Percentiles rank a stretch among this genome's conserved stretches.
These are phyloP conservation scores for Cenchrus americanus DNA, from an alignment of 176 grass and related monocot genomes.

Conservation along the genomic window DNA sequence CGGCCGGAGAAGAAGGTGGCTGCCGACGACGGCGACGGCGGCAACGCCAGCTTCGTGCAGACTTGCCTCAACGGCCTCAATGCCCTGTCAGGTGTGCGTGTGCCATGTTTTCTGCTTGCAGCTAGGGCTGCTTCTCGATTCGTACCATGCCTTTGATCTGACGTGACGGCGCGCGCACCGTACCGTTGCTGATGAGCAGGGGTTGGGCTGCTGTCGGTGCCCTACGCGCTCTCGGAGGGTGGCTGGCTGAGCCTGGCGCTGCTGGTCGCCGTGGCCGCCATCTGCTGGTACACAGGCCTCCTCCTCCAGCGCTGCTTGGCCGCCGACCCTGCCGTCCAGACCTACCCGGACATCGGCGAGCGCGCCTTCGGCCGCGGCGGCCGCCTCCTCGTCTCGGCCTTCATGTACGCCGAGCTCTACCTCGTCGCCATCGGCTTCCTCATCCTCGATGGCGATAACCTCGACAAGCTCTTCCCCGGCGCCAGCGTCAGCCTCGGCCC, in stretches of 20 bases:
- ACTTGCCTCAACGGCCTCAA: slow-evolving; percentile 65
- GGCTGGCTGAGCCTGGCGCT: slow-evolving; percentile 79
- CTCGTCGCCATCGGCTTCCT: slow-evolving; percentile 75
- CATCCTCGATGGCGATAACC: slow-evolving; percentile 79
- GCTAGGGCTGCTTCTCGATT: too few species aligned
- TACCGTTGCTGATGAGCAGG: slow-evolving; percentile 35
- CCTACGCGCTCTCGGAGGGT: slow-evolving; percentile 73
- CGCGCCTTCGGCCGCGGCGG: slow-evolving; percentile 62
- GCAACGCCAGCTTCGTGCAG: slow-evolving; percentile 45
- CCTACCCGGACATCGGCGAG: slow-evolving; percentile 69
- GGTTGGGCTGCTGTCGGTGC: slow-evolving; percentile 78
- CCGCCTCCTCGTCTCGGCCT: slow-evolving; percentile 54
- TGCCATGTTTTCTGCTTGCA: too few species aligned
- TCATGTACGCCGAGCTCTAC: slow-evolving; percentile 86
- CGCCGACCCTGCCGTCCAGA: slow-evolving; percentile 32
- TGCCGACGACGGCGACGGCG: background rate
- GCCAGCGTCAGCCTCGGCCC: slow-evolving; percentile 32
- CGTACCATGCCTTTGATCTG: background rate
- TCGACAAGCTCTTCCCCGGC: slow-evolving; percentile 75
- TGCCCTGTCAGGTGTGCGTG: slow-evolving; percentile 52
- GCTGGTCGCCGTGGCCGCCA: slow-evolving; percentile 33
- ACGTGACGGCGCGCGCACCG: too few species aligned
- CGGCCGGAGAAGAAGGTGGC: background rate
- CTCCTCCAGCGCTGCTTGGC: slow-evolving; percentile 73
- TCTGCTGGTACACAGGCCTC: slow-evolving; percentile 80